Evolutionary conservation across 2,329 filamentous ascomycete species (phyloP).

Genomic region (Cladophialophora exuberans): DNA sequence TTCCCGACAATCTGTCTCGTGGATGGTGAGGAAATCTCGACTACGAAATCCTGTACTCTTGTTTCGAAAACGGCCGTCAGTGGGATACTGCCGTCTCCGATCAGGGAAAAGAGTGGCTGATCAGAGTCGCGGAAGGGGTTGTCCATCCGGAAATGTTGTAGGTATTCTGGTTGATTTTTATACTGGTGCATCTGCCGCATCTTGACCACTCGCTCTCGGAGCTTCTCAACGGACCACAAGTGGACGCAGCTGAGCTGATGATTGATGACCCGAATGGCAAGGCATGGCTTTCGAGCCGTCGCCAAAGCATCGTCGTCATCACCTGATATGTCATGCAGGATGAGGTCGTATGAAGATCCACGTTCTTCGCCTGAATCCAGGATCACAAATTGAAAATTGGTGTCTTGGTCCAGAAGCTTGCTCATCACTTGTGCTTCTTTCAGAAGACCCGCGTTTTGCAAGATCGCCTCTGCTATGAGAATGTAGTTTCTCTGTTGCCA

Average conservation of each 20-base stretch:
- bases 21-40: constrained; percentile 90
- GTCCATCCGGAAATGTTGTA: constrained; percentile 87
- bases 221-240: constrained; percentile 92
- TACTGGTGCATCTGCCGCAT: constrained; percentile 99
- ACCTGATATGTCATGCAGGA: constrained; percentile 83
- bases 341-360: constrained; percentile 94
- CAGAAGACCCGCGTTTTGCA: constrained; percentile 82
- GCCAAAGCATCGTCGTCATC: constrained; percentile 86
- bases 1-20: constrained; percentile 90
- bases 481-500: constrained; percentile 89
- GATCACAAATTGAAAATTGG: constrained; percentile 93
- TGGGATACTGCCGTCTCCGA: constrained; percentile 92
- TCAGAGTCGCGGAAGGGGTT: constrained; percentile 92
- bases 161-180: constrained; percentile 90
- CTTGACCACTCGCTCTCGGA: constrained; percentile 80
- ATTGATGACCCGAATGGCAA: constrained; percentile 87
- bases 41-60: constrained; percentile 87
- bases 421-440: constrained; percentile 99
- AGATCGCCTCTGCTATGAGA: constrained; percentile 86
- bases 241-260: constrained; percentile 84
- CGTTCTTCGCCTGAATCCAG: constrained; percentile 85
- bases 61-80: constrained; percentile 92
- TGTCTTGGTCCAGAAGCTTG: constrained; percentile 88
- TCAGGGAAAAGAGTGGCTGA: constrained; percentile 87
- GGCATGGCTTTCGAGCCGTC: constrained; percentile 81